A percentile compares a stretch with the other conserved stretches of the same genome.
Evolutionary conservation across 1,284 basidiomycete species (phyloP).

Genomic region (Sanguinoderma infundibulare): DNA sequence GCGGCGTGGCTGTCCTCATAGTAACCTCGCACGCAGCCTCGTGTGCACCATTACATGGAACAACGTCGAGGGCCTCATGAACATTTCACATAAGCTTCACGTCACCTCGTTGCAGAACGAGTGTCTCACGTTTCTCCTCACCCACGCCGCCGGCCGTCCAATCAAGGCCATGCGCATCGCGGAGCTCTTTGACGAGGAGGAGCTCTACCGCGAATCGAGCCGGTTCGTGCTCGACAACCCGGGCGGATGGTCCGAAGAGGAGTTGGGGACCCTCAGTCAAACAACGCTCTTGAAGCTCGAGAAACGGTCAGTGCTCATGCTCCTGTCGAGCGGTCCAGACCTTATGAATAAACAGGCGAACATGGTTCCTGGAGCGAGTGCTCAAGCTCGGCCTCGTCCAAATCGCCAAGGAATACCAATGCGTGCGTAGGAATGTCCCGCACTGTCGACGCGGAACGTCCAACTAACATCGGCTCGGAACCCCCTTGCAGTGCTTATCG

Average conservation of each 20-base stretch:
- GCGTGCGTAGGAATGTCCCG: conserved; percentile 50
- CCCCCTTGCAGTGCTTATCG: conserved; percentile 63
- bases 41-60: conserved; percentile 94
- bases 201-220: conserved; percentile 87
- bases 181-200: conserved; percentile 85
- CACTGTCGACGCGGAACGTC: neutral
- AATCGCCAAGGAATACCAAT: conserved; percentile 90
- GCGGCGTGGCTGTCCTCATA: neutral
- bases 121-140: conserved; percentile 85
- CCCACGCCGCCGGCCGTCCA: conserved; percentile 88
- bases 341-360: conserved; percentile 54
- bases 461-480: neutral
- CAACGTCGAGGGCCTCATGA: conserved; percentile 88
- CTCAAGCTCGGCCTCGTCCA: conserved; percentile 89
- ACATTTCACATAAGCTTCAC: conserved; percentile 84
- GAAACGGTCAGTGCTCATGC: conserved; percentile 60
- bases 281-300: conserved; percentile 87
- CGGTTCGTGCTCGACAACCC: conserved; percentile 92
- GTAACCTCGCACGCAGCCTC: conserved; percentile 49
- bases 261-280: conserved; percentile 78
- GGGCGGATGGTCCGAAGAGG: conserved; percentile 82
- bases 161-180: conserved; percentile 92
- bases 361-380: conserved; percentile 93
- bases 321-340: neutral
- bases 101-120: conserved; percentile 80